These are phyloP conservation scores for Tremella mesenterica DNA, from an alignment of 768 basidiomycete species.

Conservation along the genomic window DNA sequence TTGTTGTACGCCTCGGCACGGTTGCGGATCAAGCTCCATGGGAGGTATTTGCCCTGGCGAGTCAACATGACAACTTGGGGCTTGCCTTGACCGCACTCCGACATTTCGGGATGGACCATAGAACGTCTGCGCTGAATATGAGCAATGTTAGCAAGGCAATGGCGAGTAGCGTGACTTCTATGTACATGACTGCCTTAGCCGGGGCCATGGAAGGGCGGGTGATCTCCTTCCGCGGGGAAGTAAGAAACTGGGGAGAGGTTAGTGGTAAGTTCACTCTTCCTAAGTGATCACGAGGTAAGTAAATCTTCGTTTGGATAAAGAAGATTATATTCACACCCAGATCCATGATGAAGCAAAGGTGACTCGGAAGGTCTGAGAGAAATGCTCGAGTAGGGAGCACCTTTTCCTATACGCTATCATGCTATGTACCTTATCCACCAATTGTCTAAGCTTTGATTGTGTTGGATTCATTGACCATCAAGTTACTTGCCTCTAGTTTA, in stretches of 20 bases:
- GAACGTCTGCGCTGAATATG: neutral
- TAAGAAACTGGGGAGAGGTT: neutral
- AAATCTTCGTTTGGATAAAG: neutral
- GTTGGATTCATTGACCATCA: neutral
- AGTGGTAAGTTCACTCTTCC: neutral
- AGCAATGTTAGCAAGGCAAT: constrained; percentile 1
- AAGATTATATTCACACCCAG: neutral
- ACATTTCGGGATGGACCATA: neutral
- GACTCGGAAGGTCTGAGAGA: neutral
- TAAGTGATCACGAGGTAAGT: neutral
- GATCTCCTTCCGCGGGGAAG: neutral
- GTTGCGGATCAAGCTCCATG: constrained; percentile 7
- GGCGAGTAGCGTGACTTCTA: constrained; percentile 7
- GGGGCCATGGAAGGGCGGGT: neutral
- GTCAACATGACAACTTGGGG: constrained; percentile 4
- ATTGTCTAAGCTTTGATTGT: neutral
- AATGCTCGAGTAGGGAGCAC: neutral
- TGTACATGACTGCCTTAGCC: constrained; percentile 6
- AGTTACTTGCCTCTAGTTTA: neutral
- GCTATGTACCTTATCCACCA: neutral
- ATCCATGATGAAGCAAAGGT: neutral
- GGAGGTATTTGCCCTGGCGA: constrained; percentile 12
- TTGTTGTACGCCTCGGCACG: constrained; percentile 1
- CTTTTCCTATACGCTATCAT: too few relatives aligned
- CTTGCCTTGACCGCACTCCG: constrained; percentile 10